Base-by-base conservation (phyloP, 768 basidiomycete genomes). In the Pleurotus giganteus region DNA sequence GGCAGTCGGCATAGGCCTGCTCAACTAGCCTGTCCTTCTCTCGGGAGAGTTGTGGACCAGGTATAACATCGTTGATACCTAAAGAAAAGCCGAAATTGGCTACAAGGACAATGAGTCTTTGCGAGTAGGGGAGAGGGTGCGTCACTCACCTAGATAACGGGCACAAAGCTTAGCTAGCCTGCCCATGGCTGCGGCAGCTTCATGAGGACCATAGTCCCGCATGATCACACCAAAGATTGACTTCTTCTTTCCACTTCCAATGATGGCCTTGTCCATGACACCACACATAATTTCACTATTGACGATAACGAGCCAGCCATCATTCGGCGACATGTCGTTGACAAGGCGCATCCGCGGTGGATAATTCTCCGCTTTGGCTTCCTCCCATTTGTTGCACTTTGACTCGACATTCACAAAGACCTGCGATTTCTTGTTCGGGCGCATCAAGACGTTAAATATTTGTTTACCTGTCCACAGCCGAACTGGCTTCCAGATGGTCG, bases 271-370 rank as follows among this genome's bases (percentile, higher is more conserved):
- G 74, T 99, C 97, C 87, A 98, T 96, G 13, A 94, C 91, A 41
- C 97, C 97, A 63, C 95, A 98, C 94, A 98, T 99, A 62, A 99
- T 93, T 71, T 99, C 95, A 65, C 91, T 94, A 68, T 98, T 99
- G 58, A 94, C 85, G 53, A 99, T 85, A 42, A 99, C 97, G 24
- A 99, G 81, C 86, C 92, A 98, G 1, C 96, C 96, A 62, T 99
- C 97, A 65, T 99, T 98, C 0, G 96, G 95, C 8, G 91, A 89
- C 68, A 99, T 78, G 62, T 99, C 97, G 13, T 83, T 79, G 37
- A 84, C 84, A 2, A 83, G 81, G 47, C 78, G 81, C 73, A 83
- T 82, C 39, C 80, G 74, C 28, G 65, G 61, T 2, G 87, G 83
- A 61, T 86, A 91, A 61, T 81, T 74, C 26, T 76, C 77, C 8